Evolutionary conservation across 495 filamentous ascomycete genomes (phyloP).

Genomic region (Neurospora tetrasperma): DNA sequence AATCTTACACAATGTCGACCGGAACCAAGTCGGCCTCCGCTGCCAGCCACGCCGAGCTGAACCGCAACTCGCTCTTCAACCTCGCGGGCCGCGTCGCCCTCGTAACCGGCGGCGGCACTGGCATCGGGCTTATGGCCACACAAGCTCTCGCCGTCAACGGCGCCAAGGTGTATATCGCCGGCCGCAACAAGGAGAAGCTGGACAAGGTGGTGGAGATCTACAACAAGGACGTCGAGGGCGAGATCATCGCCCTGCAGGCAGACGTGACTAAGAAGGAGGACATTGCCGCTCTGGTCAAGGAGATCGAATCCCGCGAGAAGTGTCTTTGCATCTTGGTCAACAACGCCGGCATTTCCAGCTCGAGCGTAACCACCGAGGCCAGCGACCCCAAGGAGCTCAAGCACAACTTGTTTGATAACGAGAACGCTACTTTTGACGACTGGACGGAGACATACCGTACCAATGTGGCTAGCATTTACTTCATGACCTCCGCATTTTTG

Average conservation of each 20-base stretch:
- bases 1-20: slow-evolving; percentile 33
- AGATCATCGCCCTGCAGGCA: slow-evolving; percentile 50
- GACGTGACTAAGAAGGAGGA: slow-evolving; percentile 71
- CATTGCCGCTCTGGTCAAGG: slow-evolving; percentile 49
- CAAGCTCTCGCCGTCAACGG: slow-evolving; percentile 71
- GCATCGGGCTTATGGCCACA: slow-evolving; percentile 66
- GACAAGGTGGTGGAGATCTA: slow-evolving; percentile 22
- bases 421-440: slow-evolving; percentile 44
- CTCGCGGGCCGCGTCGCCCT: slow-evolving; percentile 53
- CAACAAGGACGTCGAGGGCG: slow-evolving; percentile 26
- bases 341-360: slow-evolving; percentile 63
- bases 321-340: slow-evolving; percentile 70
- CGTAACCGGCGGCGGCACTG: slow-evolving; percentile 46
- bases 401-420: slow-evolving; percentile 35
- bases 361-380: slow-evolving; percentile 48
- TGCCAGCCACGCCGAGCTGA: slow-evolving; percentile 33
- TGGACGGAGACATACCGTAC: slow-evolving; percentile 63
- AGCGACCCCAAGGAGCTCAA: slow-evolving; percentile 39
- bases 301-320: slow-evolving; percentile 52
- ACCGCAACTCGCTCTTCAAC: slow-evolving; percentile 47
- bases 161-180: slow-evolving; percentile 76
- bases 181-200: slow-evolving; percentile 44
- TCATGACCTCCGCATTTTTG: slow-evolving; percentile 34
- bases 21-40: slow-evolving; percentile 22
- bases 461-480: slow-evolving; percentile 65